Evolutionary conservation across 1,284 basidiomycete species (phyloP).

Genomic region (Ustilago xerochloae): DNA sequence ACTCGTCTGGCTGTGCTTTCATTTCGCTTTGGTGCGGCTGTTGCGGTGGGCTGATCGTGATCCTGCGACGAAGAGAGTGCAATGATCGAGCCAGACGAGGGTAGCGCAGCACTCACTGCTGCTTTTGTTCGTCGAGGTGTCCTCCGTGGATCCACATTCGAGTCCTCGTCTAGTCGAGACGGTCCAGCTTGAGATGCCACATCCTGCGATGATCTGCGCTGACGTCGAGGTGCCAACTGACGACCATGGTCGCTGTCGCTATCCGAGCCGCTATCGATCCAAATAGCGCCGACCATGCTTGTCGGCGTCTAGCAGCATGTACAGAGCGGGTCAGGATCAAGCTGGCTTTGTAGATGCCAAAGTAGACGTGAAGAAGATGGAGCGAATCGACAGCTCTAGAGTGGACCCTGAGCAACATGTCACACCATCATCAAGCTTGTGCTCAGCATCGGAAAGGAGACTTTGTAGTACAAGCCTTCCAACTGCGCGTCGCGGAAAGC

Average conservation of each 20-base stretch:
- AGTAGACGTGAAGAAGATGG: too few species aligned
- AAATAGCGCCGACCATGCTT: slow-evolving; percentile 39
- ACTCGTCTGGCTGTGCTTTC: neutral
- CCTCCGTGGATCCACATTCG: slow-evolving; percentile 2
- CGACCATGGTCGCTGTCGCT: slow-evolving; percentile 14
- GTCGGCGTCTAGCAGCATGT: slow-evolving; percentile 9
- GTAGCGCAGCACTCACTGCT: neutral
- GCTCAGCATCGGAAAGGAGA: too few species aligned
- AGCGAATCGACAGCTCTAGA: too few species aligned
- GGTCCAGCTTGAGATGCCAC: slow-evolving; percentile 7
- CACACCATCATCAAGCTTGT: slow-evolving; percentile 4
- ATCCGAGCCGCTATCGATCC: slow-evolving; percentile 42
- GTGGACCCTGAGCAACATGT: too few species aligned
- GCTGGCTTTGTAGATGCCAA: too few species aligned
- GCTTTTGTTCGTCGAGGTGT: slow-evolving; percentile 10
- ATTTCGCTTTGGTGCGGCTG: neutral
- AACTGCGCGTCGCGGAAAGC: too few species aligned
- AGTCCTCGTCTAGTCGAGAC: slow-evolving; percentile 13
- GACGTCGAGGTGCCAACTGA: neutral
- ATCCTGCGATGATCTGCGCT: neutral
- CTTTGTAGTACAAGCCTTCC: too few species aligned
- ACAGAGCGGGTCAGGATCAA: too few species aligned
- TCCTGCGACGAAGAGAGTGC: slow-evolving; percentile 35
- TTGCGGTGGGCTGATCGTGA: neutral
- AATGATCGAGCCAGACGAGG: slow-evolving; percentile 23